Conservation (phyloP, 306 rosid genomes). For the Pyrus betulifolia region DNA sequence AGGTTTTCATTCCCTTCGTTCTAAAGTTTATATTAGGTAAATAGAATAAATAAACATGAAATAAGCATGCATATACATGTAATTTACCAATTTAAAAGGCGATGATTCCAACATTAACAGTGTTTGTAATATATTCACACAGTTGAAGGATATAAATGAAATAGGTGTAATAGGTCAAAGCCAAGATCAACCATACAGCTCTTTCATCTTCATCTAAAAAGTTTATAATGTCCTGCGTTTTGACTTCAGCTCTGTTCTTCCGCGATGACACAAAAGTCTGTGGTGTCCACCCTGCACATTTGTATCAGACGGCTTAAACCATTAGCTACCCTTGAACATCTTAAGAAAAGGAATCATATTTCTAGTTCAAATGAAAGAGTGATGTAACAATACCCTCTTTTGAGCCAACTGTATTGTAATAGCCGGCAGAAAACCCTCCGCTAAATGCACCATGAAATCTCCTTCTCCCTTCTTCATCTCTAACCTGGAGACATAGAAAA, state of each 20-base stretch:
- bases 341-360: not conserved
- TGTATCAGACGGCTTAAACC: constrained; percentile 17
- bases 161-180: not conserved
- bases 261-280: constrained; percentile 83
- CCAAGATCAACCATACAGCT: constrained; percentile 50
- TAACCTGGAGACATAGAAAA: constrained; percentile 47
- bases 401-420: constrained; percentile 81
- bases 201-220: constrained; percentile 93
- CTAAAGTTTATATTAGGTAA: not conserved
- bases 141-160: not conserved
- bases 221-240: constrained; percentile 67
- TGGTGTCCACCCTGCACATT: constrained; percentile 88
- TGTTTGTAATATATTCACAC: not conserved
- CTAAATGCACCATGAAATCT: constrained; percentile 97
- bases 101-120: not conserved
- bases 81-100: not conserved
- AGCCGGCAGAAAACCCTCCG: constrained; percentile 94
- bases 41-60: not conserved
- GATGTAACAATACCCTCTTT: constrained; percentile 59
- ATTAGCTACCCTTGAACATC: not conserved
- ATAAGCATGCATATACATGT: not conserved
- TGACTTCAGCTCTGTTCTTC: constrained; percentile 85
- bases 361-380: not conserved
- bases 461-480: constrained; percentile 96
- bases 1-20: not conserved